phyloP scores from a whole-genome alignment of 2,329 filamentous ascomycete genomes.

The Plectosphaerella cucumerina region DNA sequence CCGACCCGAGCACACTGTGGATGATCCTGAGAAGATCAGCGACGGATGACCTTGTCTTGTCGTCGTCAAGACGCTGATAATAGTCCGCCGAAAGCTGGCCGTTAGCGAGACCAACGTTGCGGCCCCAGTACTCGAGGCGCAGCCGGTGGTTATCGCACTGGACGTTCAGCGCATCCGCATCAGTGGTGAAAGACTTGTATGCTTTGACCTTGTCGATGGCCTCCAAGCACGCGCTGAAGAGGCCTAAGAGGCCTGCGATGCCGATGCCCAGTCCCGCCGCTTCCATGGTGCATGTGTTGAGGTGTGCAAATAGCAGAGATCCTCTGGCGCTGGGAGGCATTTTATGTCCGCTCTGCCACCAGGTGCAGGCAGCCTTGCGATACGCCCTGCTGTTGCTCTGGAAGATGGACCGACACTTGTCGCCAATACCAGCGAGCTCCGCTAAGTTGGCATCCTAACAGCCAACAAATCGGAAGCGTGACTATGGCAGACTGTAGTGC shows the following conservation, averaged over 20 bases:
- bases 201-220: constrained; percentile 11
- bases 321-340: no score
- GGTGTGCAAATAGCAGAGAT: no score
- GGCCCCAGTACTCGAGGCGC: constrained; percentile 16
- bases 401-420: no score
- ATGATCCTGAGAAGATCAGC: constrained; percentile 6
- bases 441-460: no score
- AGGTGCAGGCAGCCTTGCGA: no score
- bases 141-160: constrained; percentile 10
- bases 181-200: constrained; percentile 9
- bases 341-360: no score
- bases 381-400: no score
- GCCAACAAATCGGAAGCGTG: no score
- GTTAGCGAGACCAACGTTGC: constrained; percentile 9
- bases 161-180: constrained; percentile 7
- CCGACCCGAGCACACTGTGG: neutral
- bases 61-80: constrained; percentile 9
- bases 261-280: no score
- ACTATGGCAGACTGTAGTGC: no score
- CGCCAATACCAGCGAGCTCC: no score
- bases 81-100: constrained; percentile 3
- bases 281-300: no score
- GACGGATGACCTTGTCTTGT: neutral
- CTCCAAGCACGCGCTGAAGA: constrained; percentile 17
- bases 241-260: constrained; percentile 12